Evolutionary conservation across 1,284 basidiomycete genomes (phyloP).

Genomic region (Golubevia sp.): DNA sequence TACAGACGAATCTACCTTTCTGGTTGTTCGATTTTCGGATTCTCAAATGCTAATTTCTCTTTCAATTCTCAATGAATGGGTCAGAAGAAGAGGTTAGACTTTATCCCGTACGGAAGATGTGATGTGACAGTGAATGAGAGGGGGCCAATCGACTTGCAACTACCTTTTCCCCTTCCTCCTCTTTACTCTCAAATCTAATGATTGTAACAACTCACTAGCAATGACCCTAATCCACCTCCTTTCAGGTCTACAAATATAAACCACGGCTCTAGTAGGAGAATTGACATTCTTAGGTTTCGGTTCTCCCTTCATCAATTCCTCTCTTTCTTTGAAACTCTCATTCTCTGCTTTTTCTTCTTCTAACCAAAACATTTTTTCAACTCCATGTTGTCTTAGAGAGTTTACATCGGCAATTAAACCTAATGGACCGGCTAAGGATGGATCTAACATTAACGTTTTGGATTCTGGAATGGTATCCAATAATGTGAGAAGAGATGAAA

Average conservation of each 20-base stretch:
- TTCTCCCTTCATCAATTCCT: no score
- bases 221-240: constrained; percentile 51
- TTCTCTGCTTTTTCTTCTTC: constrained; percentile 20
- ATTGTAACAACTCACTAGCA: constrained; percentile 26
- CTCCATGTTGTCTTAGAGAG: constrained; percentile 46
- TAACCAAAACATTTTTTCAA: constrained; percentile 61
- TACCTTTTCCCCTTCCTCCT: no score
- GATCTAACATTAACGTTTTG: constrained; percentile 57
- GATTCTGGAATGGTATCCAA: constrained; percentile 4
- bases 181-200: no score
- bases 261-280: constrained; percentile 50
- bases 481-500: not conserved
- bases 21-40: constrained; percentile 43
- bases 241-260: constrained; percentile 57
- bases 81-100: not conserved
- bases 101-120: not conserved
- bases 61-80: constrained; percentile 17
- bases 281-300: constrained; percentile 26
- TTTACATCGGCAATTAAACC: constrained; percentile 49
- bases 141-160: no score
- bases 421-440: constrained; percentile 47
- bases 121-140: no score
- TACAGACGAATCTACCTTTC: no score
- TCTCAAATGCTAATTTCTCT: constrained; percentile 46
- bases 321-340: not conserved